phyloP scores from a whole-genome alignment of 371 early-diverging fungal species.

The Syncephalastrum racemosum region DNA sequence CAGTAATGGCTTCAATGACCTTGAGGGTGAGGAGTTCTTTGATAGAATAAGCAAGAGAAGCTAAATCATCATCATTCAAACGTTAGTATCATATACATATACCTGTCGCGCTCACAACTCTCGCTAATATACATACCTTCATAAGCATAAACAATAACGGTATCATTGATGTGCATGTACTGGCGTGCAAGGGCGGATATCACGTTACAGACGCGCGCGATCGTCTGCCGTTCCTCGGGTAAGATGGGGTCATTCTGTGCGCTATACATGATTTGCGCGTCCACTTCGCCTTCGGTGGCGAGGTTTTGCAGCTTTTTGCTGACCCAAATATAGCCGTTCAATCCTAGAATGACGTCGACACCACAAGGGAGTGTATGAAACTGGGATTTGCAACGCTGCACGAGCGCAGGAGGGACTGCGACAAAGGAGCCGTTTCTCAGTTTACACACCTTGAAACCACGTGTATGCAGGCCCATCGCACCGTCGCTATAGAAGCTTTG shows the following conservation, averaged over 20 bases:
- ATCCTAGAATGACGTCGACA: conserved; percentile 90
- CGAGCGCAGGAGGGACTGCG: conserved; percentile 79
- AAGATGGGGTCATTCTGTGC: conserved; percentile 54
- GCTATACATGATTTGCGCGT: conserved; percentile 75
- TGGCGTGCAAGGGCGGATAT: conserved; percentile 76
- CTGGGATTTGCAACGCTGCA: conserved; percentile 92
- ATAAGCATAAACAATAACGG: conserved; percentile 83
- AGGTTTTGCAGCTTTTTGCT: conserved; percentile 70
- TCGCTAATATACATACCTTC: conserved; percentile 47
- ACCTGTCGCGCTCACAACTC: not conserved
- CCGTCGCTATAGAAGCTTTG: conserved; percentile 92
- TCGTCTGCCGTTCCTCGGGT: conserved; percentile 65
- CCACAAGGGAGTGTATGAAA: conserved; percentile 86
- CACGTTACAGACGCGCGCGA: conserved; percentile 88
- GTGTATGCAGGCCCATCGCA: conserved; percentile 90
- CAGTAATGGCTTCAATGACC: conserved; percentile 56
- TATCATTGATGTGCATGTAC: conserved; percentile 81
- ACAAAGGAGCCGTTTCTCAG: conserved; percentile 91
- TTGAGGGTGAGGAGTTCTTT: conserved; percentile 65
- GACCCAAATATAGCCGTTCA: conserved; percentile 98
- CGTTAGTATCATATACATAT: not conserved
- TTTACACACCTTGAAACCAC: conserved; percentile 97
- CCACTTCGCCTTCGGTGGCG: conserved; percentile 52
- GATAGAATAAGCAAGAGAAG: conserved; percentile 64
- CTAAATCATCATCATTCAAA: conserved; percentile 21